These are phyloP conservation scores for Sisymbrium irio DNA, from an alignment of 345 rosid genomes.

Conservation along the genomic window DNA sequence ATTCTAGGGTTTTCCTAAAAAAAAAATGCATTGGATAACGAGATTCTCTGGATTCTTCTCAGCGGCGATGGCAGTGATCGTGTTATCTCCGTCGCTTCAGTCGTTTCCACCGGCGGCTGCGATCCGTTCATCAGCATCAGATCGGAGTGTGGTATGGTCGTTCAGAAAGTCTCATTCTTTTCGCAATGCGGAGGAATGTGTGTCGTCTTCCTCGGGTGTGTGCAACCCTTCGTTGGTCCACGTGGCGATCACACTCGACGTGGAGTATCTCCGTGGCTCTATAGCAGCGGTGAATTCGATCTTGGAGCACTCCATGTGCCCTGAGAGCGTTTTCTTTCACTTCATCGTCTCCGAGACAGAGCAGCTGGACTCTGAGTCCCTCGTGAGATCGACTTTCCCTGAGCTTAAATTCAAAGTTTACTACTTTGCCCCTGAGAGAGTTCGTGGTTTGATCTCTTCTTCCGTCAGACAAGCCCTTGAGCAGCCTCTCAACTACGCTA, in stretches of 20 bases:
- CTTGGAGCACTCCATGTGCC: slow-evolving; percentile 61
- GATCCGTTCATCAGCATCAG: slow-evolving; percentile 48
- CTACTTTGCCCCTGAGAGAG: slow-evolving; percentile 60
- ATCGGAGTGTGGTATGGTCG: slow-evolving; percentile 37
- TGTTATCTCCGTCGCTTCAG: slow-evolving; percentile 54
- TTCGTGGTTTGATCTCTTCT: slow-evolving; percentile 58
- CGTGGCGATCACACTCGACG: slow-evolving; percentile 72
- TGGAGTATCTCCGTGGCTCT: slow-evolving; percentile 70
- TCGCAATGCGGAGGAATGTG: slow-evolving; percentile 62
- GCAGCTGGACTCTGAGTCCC: slow-evolving; percentile 47
- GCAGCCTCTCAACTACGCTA: slow-evolving; percentile 76
- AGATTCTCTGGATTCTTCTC: slow-evolving; percentile 62
- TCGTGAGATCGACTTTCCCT: slow-evolving; percentile 62
- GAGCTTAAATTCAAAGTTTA: slow-evolving; percentile 59
- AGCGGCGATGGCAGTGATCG: slow-evolving; percentile 48
- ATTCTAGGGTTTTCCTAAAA: background rate
- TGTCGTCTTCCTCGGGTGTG: slow-evolving; percentile 36
- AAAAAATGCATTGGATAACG: slow-evolving; percentile 61
- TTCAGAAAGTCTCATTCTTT: slow-evolving; percentile 55
- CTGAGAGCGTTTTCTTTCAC: slow-evolving; percentile 70
- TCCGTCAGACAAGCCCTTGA: slow-evolving; percentile 81
- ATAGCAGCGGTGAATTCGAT: slow-evolving; percentile 74
- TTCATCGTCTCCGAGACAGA: slow-evolving; percentile 52
- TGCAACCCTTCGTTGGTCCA: slow-evolving; percentile 71
- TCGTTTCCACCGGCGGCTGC: slow-evolving; percentile 63